Conservation (phyloP, 108 stramenopile species). For the Skeletonema marinoi region DNA sequence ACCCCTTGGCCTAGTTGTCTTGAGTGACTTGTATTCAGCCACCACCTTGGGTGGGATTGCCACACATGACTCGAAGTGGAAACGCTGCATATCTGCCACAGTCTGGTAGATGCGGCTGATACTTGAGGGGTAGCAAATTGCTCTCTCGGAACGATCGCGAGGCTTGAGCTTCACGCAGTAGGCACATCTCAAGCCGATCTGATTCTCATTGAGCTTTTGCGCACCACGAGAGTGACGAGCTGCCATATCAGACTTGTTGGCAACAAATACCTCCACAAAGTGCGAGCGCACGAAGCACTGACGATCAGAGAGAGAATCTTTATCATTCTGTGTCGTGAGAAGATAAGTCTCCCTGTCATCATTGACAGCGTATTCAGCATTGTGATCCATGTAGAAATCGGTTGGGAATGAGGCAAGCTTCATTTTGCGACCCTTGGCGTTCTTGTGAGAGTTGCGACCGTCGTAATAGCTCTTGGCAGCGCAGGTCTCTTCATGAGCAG, state of each 20-base stretch:
- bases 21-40: conserved; percentile 72
- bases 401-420: conserved; percentile 21
- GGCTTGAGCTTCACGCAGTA: conserved; percentile 81
- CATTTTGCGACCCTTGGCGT: conserved; percentile 27
- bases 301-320: conserved; percentile 77
- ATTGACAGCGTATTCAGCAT: conserved; percentile 40
- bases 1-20: conserved; percentile 88
- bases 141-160: conserved; percentile 84
- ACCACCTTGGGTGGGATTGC: conserved; percentile 74
- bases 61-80: conserved; percentile 86
- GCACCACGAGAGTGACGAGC: conserved; percentile 87
- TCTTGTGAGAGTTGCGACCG: conserved; percentile 18
- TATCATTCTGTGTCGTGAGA: conserved; percentile 70
- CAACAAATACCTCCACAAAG: conserved; percentile 86
- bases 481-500: conserved; percentile 78
- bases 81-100: conserved; percentile 88
- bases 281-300: conserved; percentile 88
- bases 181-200: conserved; percentile 86
- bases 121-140: conserved; percentile 78
- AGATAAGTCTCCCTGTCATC: conserved; percentile 55
- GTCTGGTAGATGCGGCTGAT: conserved; percentile 82
- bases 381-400: conserved; percentile 26
- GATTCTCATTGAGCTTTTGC: conserved; percentile 76
- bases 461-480: conserved; percentile 11
- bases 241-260: conserved; percentile 70